Percentiles rank a stretch among this genome's conserved stretches.
phyloP scores from a whole-genome alignment of 2,329 filamentous ascomycete species.

The Aureobasidium sp. region DNA sequence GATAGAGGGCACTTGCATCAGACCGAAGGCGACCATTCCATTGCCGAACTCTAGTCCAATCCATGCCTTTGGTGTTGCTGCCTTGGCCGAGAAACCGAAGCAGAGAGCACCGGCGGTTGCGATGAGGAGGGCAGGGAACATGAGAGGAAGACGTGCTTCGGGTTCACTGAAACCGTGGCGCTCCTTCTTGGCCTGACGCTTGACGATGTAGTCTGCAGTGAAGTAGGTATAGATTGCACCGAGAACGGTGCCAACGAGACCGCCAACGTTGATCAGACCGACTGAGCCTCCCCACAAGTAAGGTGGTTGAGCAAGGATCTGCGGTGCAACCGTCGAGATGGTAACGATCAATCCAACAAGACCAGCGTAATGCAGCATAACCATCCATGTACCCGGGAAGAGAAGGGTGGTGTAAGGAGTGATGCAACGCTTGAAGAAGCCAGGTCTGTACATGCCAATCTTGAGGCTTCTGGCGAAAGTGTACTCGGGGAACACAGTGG shows the following conservation, averaged over 20 bases:
- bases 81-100: constrained; percentile 32
- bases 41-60: constrained; percentile 31
- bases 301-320: constrained; percentile 29
- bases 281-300: constrained; percentile 33
- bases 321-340: constrained; percentile 28
- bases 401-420: constrained; percentile 29
- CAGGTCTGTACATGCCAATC: constrained; percentile 27
- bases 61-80: constrained; percentile 28
- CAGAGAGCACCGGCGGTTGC: constrained; percentile 29
- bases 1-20: constrained; percentile 34
- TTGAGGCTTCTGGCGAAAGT: constrained; percentile 28
- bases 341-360: constrained; percentile 33
- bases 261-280: constrained; percentile 31
- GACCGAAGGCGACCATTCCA: constrained; percentile 32
- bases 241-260: constrained; percentile 28
- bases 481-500: constrained; percentile 16
- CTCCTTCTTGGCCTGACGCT: constrained; percentile 28
- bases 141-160: constrained; percentile 30
- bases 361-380: constrained; percentile 34
- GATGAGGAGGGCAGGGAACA: constrained; percentile 30
- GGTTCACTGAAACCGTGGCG: constrained; percentile 31
- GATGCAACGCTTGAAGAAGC: constrained; percentile 26
- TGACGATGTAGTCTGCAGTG: constrained; percentile 29
- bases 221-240: constrained; percentile 31
- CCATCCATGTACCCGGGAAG: constrained; percentile 33